Conservation (phyloP, 2,329 filamentous ascomycete species). For the Emergomyces africanus region DNA sequence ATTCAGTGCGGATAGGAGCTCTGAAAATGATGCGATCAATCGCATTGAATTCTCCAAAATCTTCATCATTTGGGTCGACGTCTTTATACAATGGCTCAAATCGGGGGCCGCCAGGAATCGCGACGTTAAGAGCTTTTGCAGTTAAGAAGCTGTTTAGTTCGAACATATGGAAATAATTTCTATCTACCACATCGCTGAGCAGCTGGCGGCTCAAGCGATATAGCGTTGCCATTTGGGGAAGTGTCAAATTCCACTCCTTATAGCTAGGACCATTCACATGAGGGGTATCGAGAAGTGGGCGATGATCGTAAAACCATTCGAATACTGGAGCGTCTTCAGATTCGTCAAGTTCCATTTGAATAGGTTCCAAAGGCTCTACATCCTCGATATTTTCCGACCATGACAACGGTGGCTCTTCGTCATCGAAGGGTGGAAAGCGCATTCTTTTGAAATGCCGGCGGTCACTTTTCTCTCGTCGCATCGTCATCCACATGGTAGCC, state of each 20-base stretch:
- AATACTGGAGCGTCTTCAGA: conserved; percentile 80
- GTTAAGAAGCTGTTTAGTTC: conserved; percentile 91
- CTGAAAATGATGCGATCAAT: conserved; percentile 99
- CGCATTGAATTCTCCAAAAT: conserved; percentile 98
- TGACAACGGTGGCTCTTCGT: conserved; percentile 91
- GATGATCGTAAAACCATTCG: conserved; percentile 97
- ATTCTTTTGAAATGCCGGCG: conserved; percentile 94
- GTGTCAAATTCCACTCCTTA: conserved; percentile 81
- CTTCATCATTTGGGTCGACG: conserved; percentile 95
- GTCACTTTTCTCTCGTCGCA: conserved; percentile 97
- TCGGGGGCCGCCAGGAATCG: conserved; percentile 89
- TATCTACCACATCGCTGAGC: conserved; percentile 81
- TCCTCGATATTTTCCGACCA: conserved; percentile 99
- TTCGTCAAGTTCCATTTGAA: conserved; percentile 96
- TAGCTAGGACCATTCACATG: conserved; percentile 97
- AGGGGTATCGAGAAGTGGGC: conserved; percentile 75
- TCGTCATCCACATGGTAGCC: conserved; percentile 99
- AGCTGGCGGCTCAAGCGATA: conserved; percentile 86
- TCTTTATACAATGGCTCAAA: conserved; percentile 98
- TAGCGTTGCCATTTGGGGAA: conserved; percentile 92
- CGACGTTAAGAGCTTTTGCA: conserved; percentile 92
- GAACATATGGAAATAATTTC: conserved; percentile 98
- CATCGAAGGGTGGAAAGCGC: conserved; percentile 97
- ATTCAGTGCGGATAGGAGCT: conserved; percentile 86
- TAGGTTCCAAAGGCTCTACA: conserved; percentile 91